These are phyloP conservation scores for Pezicula rhizophila DNA, from an alignment of 2,329 filamentous ascomycete species.

Conservation along the genomic window DNA sequence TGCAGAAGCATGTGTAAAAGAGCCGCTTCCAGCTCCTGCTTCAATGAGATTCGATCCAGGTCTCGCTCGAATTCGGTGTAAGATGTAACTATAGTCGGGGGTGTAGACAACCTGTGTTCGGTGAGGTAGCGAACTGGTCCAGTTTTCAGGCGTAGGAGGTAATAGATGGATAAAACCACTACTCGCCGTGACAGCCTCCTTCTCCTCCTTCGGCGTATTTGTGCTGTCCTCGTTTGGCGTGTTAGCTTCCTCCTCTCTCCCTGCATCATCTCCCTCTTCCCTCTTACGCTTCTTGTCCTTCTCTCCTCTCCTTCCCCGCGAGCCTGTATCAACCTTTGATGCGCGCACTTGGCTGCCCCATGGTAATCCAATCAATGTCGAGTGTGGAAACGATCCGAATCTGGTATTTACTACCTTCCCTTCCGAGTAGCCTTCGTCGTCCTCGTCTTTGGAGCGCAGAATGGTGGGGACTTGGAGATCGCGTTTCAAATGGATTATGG, in stretches of 20 bases:
- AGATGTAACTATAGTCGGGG: conserved; percentile 78
- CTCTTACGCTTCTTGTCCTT: conserved; percentile 41
- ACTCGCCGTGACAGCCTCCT: conserved; percentile 46
- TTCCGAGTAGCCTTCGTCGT: conserved; percentile 66
- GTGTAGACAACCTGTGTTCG: conserved; percentile 84
- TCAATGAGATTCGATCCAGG: conserved; percentile 72
- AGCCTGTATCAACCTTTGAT: conserved; percentile 84
- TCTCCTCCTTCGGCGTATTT: conserved; percentile 32
- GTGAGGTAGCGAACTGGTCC: conserved; percentile 75
- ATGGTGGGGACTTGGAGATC: conserved; percentile 77
- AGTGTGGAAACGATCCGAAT: conserved; percentile 86
- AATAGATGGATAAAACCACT: conserved; percentile 75
- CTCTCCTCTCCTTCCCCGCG: conserved; percentile 68
- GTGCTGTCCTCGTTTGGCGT: conserved; percentile 25
- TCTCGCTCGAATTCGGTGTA: conserved; percentile 68
- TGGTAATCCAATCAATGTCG: conserved; percentile 67
- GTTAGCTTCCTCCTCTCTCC: conserved; percentile 18
- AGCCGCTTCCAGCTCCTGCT: conserved; percentile 75
- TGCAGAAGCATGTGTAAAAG: conserved; percentile 74
- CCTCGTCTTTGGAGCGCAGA: conserved; percentile 54
- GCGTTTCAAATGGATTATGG: conserved; percentile 82
- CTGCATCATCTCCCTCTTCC: conserved; percentile 25
- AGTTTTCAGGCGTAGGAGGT: conserved; percentile 73
- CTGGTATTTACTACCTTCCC: conserved; percentile 82
- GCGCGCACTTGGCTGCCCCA: conserved; percentile 93